Evolutionary conservation across 352 stramenopile species (phyloP), one percentile per base, ranked within the genome.

Genomic region (Aphanomyces cochlioides): DNA sequence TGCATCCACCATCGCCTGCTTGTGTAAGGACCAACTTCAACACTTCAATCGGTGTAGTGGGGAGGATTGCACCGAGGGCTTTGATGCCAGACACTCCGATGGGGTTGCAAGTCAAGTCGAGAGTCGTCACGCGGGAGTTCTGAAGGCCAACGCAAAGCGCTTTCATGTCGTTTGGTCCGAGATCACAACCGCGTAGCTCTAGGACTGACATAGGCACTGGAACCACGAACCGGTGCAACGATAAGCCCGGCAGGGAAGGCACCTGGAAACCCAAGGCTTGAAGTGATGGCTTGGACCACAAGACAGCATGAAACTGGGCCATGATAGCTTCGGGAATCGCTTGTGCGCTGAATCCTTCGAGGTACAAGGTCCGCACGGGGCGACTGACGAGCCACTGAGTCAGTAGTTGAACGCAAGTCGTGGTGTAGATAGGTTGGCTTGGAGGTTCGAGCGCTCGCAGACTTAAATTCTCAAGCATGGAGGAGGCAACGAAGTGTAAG

Each of bases 101-200:
- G 7, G 34, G 54, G n/a, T 61, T 61, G 54, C 54, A 39, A 7
- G 54, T 61, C 15, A 41, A 39, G 54, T 61, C 54, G 17, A 58
- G 50, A 12, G 13, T 12, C 21, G 54, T 41, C 19, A 61, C 54
- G 10, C 6, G 5, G 28, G 54, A 43, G 8, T 41, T 7, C 19
- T 61, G 34, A 28, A 61, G n/a, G 19, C 54, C n/a, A 19, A 19
- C 28, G 17, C 19, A 37, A 7, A 61, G 54, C 54, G 21, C 21
- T 17, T 61, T 61, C 6, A 61, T 61, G 34, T 61, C 54, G n/a
- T 17, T 12, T n/a, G 54, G 54, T 7, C 54, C 54, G 54, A 61
- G 54, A 10, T 61, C 54, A 37, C 54, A 61, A 12, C n/a, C 54
- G 15, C 43, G 5, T 12, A 61, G 21, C 15, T 19, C 54, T 28